These are phyloP conservation scores for Megacollybia platyphylla DNA, from an alignment of 1,284 basidiomycete genomes.

Conservation along the genomic window DNA sequence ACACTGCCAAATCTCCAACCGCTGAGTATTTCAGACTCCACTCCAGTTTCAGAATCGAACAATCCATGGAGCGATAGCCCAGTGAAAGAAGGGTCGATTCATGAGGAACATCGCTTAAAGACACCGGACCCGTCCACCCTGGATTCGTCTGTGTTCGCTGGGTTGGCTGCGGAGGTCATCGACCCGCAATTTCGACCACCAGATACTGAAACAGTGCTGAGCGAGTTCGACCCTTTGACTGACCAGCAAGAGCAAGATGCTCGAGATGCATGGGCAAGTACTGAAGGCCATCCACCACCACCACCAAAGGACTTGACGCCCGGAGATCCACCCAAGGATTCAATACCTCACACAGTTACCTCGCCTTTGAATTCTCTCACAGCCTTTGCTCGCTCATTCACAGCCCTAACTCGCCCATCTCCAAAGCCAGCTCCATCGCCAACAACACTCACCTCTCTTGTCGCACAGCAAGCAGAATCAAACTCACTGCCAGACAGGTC, in stretches of 20 bases:
- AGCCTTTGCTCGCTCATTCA: conserved; percentile 51
- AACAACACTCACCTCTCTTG: conserved; percentile 39
- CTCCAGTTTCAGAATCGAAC: too few relatives aligned
- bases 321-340: conserved; percentile 16
- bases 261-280: conserved; percentile 44
- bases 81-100: background rate
- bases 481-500: conserved; percentile 11
- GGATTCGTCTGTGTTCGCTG: conserved; percentile 22
- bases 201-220: conserved; percentile 30
- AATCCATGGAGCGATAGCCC: conserved; percentile 1
- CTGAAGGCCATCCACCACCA: conserved; percentile 47
- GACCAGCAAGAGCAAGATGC: conserved; percentile 43
- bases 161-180: conserved; percentile 14
- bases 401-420: conserved; percentile 25
- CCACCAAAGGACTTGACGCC: conserved; percentile 17
- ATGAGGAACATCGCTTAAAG: conserved; percentile 8
- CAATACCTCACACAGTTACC: conserved; percentile 9
- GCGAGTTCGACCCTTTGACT: conserved; percentile 56
- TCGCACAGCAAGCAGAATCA: conserved; percentile 28
- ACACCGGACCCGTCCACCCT: conserved; percentile 25
- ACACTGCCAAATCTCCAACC: too few relatives aligned
- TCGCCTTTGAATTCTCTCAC: conserved; percentile 46
- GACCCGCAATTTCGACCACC: conserved; percentile 12
- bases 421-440: conserved; percentile 24
- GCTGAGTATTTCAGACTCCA: too few relatives aligned